Percentiles rank a stretch among this genome's conserved stretches.
phyloP scores from a whole-genome alignment of 2,329 filamentous ascomycete species.

The Penicillium corylophilum region DNA sequence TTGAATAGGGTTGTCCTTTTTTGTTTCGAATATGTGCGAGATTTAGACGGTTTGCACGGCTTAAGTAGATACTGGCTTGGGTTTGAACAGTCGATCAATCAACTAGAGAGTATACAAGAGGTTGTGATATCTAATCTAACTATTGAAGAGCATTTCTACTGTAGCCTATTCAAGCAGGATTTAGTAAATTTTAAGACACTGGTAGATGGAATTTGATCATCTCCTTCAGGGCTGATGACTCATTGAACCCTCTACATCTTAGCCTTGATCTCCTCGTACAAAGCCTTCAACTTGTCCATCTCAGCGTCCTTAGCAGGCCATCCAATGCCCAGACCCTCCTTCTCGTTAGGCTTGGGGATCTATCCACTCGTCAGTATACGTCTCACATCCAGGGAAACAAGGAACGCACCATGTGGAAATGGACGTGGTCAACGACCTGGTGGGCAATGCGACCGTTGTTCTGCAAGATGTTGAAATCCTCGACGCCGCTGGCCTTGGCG shows the following conservation, averaged over 20 bases:
- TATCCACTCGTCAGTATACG: conserved; percentile 33
- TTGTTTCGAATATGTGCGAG: not conserved
- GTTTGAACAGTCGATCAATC: not conserved
- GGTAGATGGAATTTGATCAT: not conserved
- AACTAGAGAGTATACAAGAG: conserved; percentile 9
- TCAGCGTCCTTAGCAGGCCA: conserved; percentile 78
- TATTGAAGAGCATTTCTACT: not conserved
- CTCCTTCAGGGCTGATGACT: not conserved
- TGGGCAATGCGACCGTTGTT: conserved; percentile 93
- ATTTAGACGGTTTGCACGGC: not conserved
- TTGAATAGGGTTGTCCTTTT: not conserved
- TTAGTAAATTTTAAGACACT: not conserved
- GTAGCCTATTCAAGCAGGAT: not conserved
- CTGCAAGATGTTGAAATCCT: conserved; percentile 90
- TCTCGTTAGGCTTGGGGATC: conserved; percentile 90
- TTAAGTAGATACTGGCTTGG: conserved; percentile 13
- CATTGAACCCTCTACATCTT: conserved; percentile 65
- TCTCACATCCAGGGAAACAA: not conserved
- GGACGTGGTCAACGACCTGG: conserved; percentile 89
- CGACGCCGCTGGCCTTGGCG: conserved; percentile 69
- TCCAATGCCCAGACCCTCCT: conserved; percentile 72
- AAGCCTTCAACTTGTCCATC: conserved; percentile 77
- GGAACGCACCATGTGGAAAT: conserved; percentile 80
- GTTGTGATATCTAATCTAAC: not conserved
- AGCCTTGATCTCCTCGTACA: conserved; percentile 79